These are phyloP conservation scores for Dendrobium catenatum DNA, from an alignment of 106 monocot species.

Conservation along the genomic window DNA sequence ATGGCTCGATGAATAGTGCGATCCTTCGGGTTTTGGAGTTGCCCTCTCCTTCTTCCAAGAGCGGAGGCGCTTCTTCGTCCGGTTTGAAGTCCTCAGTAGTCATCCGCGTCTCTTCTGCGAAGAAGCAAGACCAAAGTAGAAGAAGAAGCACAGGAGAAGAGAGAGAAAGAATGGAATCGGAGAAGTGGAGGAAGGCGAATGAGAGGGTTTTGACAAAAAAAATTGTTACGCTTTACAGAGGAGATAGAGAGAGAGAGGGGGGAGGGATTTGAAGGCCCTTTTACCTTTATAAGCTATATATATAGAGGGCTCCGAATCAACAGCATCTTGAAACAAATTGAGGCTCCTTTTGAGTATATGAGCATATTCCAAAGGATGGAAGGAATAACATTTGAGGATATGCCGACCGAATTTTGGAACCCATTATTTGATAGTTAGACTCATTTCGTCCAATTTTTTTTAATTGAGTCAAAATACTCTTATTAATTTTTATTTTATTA, in stretches of 20 bases:
- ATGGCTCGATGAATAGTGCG: slow-evolving; percentile 74
- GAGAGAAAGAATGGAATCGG: neutral
- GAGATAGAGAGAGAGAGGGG: neutral
- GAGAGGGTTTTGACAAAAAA: neutral
- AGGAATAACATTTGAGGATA: neutral
- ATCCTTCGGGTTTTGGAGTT: slow-evolving; percentile 54
- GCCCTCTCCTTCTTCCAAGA: slow-evolving; percentile 4
- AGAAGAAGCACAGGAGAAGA: too few species aligned
- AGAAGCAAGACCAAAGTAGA: neutral
- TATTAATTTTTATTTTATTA: neutral
- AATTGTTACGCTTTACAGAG: neutral
- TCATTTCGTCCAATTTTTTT: too few species aligned
- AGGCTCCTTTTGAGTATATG: neutral
- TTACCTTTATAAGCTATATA: too few species aligned
- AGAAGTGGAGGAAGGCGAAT: neutral
- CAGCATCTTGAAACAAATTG: neutral
- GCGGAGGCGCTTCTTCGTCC: slow-evolving; percentile 7
- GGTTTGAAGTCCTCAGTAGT: neutral
- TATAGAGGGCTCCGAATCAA: neutral
- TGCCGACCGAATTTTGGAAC: neutral
- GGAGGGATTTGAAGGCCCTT: neutral
- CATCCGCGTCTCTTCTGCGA: neutral
- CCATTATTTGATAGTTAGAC: neutral
- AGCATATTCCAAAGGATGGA: neutral
- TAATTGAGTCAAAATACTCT: too few species aligned